These are phyloP conservation scores for Chenopodium album DNA, from an alignment of 148 eudicot genomes.

Conservation along the genomic window DNA sequence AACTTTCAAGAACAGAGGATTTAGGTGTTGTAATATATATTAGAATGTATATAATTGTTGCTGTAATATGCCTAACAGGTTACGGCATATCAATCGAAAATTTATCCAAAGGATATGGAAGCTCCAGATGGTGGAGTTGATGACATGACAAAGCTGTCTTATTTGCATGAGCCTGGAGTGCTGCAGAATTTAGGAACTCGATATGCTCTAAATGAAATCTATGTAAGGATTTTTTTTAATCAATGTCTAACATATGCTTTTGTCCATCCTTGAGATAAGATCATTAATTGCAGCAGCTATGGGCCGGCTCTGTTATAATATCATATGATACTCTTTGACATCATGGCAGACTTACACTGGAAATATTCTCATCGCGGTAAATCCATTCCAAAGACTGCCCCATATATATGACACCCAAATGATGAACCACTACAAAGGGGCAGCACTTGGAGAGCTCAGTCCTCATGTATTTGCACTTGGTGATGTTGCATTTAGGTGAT, in stretches of 20 bases:
- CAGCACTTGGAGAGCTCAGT: conserved; percentile 74
- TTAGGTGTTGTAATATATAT: background rate
- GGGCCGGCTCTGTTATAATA: conserved; percentile 39
- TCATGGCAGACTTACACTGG: conserved; percentile 93
- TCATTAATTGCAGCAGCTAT: conserved; percentile 44
- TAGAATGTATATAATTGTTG: background rate
- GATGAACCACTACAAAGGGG: conserved; percentile 97
- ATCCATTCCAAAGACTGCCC: conserved; percentile 94
- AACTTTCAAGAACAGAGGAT: no score
- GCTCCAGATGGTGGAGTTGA: conserved; percentile 94
- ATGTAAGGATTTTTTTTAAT: conserved; percentile 51
- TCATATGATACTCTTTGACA: conserved; percentile 49
- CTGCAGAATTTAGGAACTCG: conserved; percentile 73
- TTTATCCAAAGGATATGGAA: conserved; percentile 81
- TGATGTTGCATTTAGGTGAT: conserved; percentile 84
- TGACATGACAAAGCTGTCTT: conserved; percentile 95
- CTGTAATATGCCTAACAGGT: conserved; percentile 35
- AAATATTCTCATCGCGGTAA: conserved; percentile 90
- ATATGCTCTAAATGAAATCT: conserved; percentile 80
- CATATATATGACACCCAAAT: conserved; percentile 72
- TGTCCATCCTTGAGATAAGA: conserved; percentile 31
- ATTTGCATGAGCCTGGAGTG: conserved; percentile 95
- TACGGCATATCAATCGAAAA: conserved; percentile 44
- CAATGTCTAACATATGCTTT: conserved; percentile 14
- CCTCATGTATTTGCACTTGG: conserved; percentile 96